These are phyloP conservation scores for Aegilops speltoides DNA, from an alignment of 176 grass and related monocot species.

Conservation along the genomic window DNA sequence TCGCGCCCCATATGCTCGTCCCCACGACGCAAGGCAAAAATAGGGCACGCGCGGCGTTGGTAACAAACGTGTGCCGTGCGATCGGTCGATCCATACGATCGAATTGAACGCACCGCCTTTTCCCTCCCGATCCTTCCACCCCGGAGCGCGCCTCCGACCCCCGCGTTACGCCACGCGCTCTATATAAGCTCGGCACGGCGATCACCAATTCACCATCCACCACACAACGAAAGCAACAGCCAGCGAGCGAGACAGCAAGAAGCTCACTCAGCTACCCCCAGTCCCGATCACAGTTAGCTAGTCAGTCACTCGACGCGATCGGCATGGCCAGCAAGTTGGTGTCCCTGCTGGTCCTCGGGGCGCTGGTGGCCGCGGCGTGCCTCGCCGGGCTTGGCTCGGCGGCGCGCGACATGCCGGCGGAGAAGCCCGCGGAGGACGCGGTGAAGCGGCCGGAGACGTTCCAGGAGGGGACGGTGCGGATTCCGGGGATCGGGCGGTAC, in stretches of 20 bases:
- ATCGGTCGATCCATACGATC: background rate
- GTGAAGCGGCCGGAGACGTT: conserved; percentile 41
- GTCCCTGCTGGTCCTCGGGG: conserved; percentile 32
- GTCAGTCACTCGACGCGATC: background rate
- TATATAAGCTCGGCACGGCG: conserved; percentile 44
- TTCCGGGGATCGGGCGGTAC: conserved; percentile 64
- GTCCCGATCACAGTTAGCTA: background rate
- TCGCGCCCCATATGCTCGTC: background rate
- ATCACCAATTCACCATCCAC: background rate
- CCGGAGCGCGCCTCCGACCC: background rate
- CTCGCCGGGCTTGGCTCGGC: conserved; percentile 32
- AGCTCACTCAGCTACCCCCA: background rate
- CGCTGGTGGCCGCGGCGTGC: conserved; percentile 37
- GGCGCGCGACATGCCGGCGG: conserved; percentile 36
- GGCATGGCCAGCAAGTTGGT: conserved; percentile 1
- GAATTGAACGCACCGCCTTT: conserved; percentile 67
- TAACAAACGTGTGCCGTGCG: background rate
- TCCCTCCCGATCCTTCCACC: background rate
- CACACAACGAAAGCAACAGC: conserved; percentile 28
- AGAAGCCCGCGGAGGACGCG: background rate
- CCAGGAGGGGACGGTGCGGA: conserved; percentile 52
- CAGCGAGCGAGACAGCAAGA: background rate
- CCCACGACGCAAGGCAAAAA: background rate
- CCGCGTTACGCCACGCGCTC: background rate
- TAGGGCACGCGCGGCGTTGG: background rate